Percentiles rank a stretch among this genome's conserved stretches.
phyloP scores from a whole-genome alignment of 2,329 filamentous ascomycete genomes.

The Orbilia ellipsospora region DNA sequence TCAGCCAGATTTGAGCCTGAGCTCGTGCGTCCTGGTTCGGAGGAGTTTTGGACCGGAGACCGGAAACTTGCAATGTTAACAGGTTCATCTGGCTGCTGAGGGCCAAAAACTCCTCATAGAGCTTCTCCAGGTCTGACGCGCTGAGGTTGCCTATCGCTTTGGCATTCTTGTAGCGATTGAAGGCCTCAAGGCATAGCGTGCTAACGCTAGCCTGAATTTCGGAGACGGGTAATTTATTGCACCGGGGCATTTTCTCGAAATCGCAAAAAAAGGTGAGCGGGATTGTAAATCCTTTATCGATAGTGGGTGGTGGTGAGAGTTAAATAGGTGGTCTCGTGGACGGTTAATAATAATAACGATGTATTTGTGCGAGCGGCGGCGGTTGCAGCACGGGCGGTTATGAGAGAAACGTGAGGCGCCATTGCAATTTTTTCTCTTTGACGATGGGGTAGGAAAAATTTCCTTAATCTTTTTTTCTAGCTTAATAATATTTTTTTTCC shows the following conservation, averaged over 20 bases:
- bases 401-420: slow-evolving; percentile 24
- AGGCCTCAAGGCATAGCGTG: slow-evolving; percentile 51
- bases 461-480: slow-evolving; percentile 25
- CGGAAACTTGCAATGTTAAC: slow-evolving; percentile 40
- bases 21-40: slow-evolving; percentile 18
- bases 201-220: slow-evolving; percentile 54
- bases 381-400: slow-evolving; percentile 13
- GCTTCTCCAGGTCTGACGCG: slow-evolving; percentile 17
- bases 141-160: slow-evolving; percentile 30
- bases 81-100: slow-evolving; percentile 50
- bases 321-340: slow-evolving; percentile 1
- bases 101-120: slow-evolving; percentile 47
- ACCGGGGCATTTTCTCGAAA: slow-evolving; percentile 36
- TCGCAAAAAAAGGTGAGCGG: neutral
- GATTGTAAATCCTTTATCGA: neutral
- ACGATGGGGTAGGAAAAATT: neutral
- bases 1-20: slow-evolving; percentile 41
- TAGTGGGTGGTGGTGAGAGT: slow-evolving; percentile 1
- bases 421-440: slow-evolving; percentile 25
- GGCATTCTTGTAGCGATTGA: slow-evolving; percentile 47
- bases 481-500: neutral
- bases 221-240: slow-evolving; percentile 42
- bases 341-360: neutral
- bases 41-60: slow-evolving; percentile 23
- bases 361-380: slow-evolving; percentile 6